phyloP scores from a whole-genome alignment of 768 basidiomycete species.

The Solioccasus polychromus region DNA sequence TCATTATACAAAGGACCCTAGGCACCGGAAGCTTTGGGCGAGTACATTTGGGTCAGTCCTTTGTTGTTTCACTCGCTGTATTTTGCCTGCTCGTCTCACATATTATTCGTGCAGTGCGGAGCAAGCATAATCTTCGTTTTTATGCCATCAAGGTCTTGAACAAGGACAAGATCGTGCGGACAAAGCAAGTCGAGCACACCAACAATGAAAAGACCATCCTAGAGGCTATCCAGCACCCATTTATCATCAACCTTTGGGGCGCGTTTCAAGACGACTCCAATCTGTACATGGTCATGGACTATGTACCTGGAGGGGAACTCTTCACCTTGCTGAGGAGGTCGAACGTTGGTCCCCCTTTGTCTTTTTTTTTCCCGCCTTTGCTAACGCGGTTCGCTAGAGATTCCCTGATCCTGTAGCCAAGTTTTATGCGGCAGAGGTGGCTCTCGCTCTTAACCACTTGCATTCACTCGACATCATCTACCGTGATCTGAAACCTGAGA shows the following conservation, averaged over 20 bases:
- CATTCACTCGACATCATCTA: conserved; percentile 90
- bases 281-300: conserved; percentile 98
- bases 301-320: conserved; percentile 93
- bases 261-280: conserved; percentile 89
- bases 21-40: conserved; percentile 97
- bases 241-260: conserved; percentile 97
- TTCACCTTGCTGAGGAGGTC: conserved; percentile 91
- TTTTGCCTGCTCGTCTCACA: too few species aligned
- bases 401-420: conserved; percentile 98
- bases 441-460: conserved; percentile 87
- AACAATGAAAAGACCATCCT: conserved; percentile 93
- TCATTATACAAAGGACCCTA: conserved; percentile 76
- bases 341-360: conserved; percentile 52
- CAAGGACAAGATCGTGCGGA: conserved; percentile 87
- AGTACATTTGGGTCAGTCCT: conserved; percentile 74
- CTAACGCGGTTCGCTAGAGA: conserved; percentile 44
- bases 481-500: conserved; percentile 97
- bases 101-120: conserved; percentile 71
- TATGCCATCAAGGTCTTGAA: conserved; percentile 94
- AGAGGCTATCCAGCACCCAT: conserved; percentile 80
- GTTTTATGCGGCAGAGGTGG: conserved; percentile 96
- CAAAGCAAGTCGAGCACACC: conserved; percentile 97
- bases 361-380: conserved; percentile 8
- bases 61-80: too few species aligned
- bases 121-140: conserved; percentile 91